Conservation (phyloP, 305 asterid genomes). For the Fraxinus ornus region DNA sequence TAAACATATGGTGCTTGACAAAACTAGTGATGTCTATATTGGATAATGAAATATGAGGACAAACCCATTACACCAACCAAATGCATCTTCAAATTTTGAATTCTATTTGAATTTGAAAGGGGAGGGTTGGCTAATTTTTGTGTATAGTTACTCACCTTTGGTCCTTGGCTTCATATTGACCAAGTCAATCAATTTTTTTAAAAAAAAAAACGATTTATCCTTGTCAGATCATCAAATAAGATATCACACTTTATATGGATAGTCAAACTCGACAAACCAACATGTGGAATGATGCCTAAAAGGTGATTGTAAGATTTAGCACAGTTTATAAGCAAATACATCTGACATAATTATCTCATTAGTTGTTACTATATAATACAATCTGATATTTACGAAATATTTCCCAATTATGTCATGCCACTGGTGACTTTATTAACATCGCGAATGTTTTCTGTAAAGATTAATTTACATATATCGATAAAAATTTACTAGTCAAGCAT, state of each 20-base stretch:
- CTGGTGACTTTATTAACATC: no score
- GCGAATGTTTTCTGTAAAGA: no score
- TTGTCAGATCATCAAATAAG: not conserved
- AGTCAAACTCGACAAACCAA: accelerated
- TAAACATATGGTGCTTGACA: not conserved
- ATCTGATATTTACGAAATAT: not conserved
- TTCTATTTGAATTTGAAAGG: not conserved
- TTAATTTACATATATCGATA: no score
- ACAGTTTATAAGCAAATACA: not conserved
- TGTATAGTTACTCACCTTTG: not conserved
- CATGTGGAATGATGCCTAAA: not conserved
- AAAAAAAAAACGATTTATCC: not conserved
- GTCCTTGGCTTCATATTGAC: not conserved
- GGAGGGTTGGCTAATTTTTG: not conserved
- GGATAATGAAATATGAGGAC: not conserved
- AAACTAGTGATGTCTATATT: not conserved
- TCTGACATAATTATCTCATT: not conserved
- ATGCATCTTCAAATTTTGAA: not conserved
- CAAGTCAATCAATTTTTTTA: not conserved
- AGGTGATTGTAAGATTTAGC: not conserved
- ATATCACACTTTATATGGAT: not conserved
- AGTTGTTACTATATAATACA: not conserved
- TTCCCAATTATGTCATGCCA: not conserved
- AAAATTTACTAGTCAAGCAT: no score
- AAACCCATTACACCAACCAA: not conserved